Evolutionary conservation across 805 yeast species (phyloP).

Genomic region (Ogataea ramenticola): DNA sequence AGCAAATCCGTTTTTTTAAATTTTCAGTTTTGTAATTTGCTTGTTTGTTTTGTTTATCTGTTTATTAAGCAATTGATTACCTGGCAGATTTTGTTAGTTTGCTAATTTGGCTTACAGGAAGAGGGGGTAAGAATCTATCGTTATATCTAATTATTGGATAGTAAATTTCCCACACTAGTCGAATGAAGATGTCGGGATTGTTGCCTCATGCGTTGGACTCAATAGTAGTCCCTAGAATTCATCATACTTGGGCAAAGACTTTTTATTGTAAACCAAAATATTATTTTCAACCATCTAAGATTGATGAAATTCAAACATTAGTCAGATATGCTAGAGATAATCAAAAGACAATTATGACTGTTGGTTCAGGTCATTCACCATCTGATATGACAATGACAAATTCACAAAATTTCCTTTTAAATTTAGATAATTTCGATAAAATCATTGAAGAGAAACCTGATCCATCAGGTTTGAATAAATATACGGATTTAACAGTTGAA

Average conservation of each 20-base stretch:
- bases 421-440: constrained; percentile 66
- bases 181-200: background rate
- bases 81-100: no score
- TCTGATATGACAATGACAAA: constrained; percentile 81
- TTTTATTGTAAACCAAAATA: constrained; percentile 69
- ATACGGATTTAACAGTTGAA: constrained; percentile 88
- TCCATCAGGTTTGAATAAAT: constrained; percentile 51
- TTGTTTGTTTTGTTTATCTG: no score
- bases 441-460: constrained; percentile 37
- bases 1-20: no score
- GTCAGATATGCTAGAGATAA: constrained; percentile 56
- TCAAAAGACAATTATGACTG: constrained; percentile 66
- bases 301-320: constrained; percentile 62
- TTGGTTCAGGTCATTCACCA: constrained; percentile 95
- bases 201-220: constrained; percentile 20
- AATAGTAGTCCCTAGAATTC: constrained; percentile 36
- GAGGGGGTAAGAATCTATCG: no score
- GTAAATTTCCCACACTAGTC: no score
- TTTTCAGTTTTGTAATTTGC: no score
- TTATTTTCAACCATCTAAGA: constrained; percentile 66
- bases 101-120: no score
- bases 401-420: constrained; percentile 67
- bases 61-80: no score
- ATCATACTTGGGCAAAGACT: constrained; percentile 88
- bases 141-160: no score